phyloP scores from a whole-genome alignment of 257 asterid species.

The Solanum virginianum region DNA sequence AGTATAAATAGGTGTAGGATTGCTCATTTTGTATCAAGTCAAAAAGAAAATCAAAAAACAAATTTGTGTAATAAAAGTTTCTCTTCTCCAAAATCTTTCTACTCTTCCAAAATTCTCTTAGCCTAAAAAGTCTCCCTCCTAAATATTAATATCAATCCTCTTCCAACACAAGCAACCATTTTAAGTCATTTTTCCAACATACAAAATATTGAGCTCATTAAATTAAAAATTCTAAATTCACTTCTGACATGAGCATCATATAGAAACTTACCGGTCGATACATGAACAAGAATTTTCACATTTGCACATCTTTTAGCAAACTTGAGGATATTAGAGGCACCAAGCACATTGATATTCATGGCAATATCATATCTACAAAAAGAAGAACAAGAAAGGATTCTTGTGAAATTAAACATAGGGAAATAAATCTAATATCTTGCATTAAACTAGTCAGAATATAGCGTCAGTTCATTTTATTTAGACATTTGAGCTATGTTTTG shows the following conservation, averaged over 20 bases:
- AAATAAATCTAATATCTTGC: too few species aligned
- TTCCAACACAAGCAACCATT: too few species aligned
- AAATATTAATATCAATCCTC: too few species aligned
- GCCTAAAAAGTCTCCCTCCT: too few species aligned
- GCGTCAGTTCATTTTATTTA: background rate
- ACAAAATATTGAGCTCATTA: background rate
- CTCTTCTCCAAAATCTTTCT: too few species aligned
- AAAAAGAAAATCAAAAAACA: too few species aligned
- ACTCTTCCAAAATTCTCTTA: too few species aligned
- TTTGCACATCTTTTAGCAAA: slow-evolving; percentile 6
- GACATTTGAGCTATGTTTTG: background rate
- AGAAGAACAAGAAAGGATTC: background rate
- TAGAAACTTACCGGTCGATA: background rate
- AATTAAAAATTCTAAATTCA: background rate
- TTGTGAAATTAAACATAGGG: too few species aligned
- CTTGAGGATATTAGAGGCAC: background rate
- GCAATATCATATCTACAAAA: background rate
- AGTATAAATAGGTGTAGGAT: too few species aligned
- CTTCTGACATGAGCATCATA: background rate
- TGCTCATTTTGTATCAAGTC: too few species aligned
- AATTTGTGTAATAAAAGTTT: too few species aligned
- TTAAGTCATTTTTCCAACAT: background rate
- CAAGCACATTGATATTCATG: background rate
- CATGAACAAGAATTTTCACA: background rate
- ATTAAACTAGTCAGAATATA: background rate